These are phyloP conservation scores for Obba rivulosa DNA, from an alignment of 768 basidiomycete genomes.

Conservation along the genomic window DNA sequence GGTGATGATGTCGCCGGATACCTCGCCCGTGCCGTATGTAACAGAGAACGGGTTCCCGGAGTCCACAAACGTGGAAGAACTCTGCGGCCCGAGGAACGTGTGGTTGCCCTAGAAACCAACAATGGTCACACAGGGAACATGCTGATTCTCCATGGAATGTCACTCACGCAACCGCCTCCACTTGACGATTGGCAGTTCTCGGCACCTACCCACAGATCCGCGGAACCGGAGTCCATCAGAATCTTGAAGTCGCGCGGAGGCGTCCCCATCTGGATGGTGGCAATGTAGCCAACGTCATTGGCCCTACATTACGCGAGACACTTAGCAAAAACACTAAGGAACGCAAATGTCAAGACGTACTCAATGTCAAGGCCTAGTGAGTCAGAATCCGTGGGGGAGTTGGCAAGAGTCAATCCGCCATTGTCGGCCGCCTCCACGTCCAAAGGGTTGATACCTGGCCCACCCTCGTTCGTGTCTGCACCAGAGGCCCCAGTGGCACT, in stretches of 20 bases:
- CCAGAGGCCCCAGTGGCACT: background rate
- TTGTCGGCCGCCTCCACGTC: slow-evolving; percentile 31
- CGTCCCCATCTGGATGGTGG: slow-evolving; percentile 38
- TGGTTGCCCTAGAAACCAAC: slow-evolving; percentile 48
- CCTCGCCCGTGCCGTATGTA: slow-evolving; percentile 65
- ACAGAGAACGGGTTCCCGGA: slow-evolving; percentile 48
- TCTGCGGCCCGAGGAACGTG: slow-evolving; percentile 54
- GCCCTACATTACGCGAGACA: slow-evolving; percentile 25
- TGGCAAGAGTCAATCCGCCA: slow-evolving; percentile 38
- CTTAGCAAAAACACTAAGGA: background rate
- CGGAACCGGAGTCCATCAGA: slow-evolving; percentile 44
- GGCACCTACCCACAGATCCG: slow-evolving; percentile 38
- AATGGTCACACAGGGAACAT: background rate
- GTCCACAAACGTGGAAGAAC: slow-evolving; percentile 59
- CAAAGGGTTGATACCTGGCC: slow-evolving; percentile 28
- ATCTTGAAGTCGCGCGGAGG: slow-evolving; percentile 37
- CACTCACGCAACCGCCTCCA: slow-evolving; percentile 38
- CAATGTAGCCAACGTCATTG: slow-evolving; percentile 49
- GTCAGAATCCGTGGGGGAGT: slow-evolving; percentile 37
- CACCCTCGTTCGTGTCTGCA: slow-evolving; percentile 1
- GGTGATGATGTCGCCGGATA: slow-evolving; percentile 56
- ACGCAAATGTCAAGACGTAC: slow-evolving; percentile 30
- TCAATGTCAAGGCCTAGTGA: slow-evolving; percentile 70
- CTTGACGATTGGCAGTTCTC: slow-evolving; percentile 26
- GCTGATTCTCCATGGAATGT: background rate